Base-by-base conservation (phyloP, 768 basidiomycete species). In the Pulveroboletus sp. region DNA sequence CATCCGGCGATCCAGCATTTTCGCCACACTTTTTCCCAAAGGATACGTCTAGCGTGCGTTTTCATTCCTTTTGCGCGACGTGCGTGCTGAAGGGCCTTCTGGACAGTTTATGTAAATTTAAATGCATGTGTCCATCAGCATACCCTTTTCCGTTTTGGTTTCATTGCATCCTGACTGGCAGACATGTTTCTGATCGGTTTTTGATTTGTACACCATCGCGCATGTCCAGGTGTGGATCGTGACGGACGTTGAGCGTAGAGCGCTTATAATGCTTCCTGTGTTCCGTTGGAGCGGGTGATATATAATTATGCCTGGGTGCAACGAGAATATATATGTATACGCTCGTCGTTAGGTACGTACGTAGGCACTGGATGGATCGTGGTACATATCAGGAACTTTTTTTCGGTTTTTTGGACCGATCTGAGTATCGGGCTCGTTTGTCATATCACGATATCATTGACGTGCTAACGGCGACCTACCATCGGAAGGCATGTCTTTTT, bases 21-120 rank as follows among this genome's bases (percentile, higher is more conserved):
- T 17, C 63, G 2, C 57, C 68, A 4, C 48, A 63, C 20, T 68
- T 64, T 51, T 68, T 61, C 45, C 55, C 68, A 7, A 42, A 54
- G 16, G 67, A 69, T 20, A 49, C 69, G 6, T 14, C 42, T 16
- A 20, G 45, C 10, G 71, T 65, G 56, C 62, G 70, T 69, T 24
- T 31, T 46, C 8, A 35, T 39, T 3, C 10, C 31, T 7, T 44
- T 19, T 3, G 8, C 6, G 20, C 43, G 38, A 21, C 38, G 17
- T 50, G 24, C 23, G 31, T 34, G 38, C 57, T 63, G 40, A 62
- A 9, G 27, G 20, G 34, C 16, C 6, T 39, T 42, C 42, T 33
- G 8, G 17, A 49, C 50, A 66, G 58, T 51, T 54, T 50, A 63
- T 53, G 61, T 61, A 68, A 57, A 29, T 5, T 25, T 25, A 11